These are phyloP conservation scores for Carex cristatella DNA, from an alignment of 176 grass and related monocot species.

Conservation along the genomic window DNA sequence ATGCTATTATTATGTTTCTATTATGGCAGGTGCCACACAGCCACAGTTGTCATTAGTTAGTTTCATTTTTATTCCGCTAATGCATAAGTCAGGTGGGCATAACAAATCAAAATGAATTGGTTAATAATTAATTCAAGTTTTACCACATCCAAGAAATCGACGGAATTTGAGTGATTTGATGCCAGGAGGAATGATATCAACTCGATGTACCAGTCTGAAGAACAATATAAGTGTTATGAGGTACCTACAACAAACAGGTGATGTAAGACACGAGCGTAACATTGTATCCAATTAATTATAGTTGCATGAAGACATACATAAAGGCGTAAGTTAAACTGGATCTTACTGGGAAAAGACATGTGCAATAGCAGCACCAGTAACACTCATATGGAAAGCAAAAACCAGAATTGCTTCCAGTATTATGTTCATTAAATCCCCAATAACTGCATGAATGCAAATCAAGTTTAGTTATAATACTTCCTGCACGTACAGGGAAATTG, in stretches of 20 bases:
- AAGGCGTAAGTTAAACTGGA: background rate
- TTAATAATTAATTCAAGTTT: background rate
- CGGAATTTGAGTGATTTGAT: conserved; percentile 79
- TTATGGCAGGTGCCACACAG: background rate
- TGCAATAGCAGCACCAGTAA: conserved; percentile 84
- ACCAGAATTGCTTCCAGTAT: conserved; percentile 91
- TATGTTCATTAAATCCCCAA: conserved; percentile 74
- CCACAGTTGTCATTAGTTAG: background rate
- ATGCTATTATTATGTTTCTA: background rate
- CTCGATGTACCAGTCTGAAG: conserved; percentile 52
- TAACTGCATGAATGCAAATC: conserved; percentile 42
- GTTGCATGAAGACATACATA: background rate
- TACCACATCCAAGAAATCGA: conserved; percentile 91
- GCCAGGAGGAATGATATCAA: conserved; percentile 75
- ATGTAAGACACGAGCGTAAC: background rate
- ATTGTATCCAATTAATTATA: background rate
- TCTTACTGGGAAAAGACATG: conserved; percentile 92
- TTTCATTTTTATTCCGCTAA: background rate
- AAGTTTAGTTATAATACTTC: background rate
- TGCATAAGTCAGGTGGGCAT: background rate
- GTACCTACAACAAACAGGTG: conserved; percentile 51
- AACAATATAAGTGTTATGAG: conserved; percentile 84
- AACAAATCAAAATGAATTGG: background rate
- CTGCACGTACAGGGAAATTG: background rate
- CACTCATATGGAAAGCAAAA: conserved; percentile 82